Evolutionary conservation across 1,139 yeast genomes (phyloP).

Genomic region (Taphrina betulina): DNA sequence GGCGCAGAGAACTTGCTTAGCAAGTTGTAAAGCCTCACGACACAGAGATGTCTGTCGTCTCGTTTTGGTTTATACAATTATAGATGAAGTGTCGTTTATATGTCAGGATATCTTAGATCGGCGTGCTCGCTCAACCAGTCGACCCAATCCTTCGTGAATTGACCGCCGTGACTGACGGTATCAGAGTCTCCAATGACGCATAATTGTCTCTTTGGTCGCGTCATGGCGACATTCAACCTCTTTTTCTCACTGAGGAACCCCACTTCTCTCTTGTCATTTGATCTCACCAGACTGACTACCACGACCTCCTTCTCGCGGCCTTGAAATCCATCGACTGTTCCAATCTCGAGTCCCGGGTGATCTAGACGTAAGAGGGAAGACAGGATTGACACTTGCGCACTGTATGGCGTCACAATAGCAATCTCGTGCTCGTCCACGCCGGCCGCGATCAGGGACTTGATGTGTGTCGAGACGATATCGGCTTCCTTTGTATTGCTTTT

Average conservation of each 20-base stretch:
- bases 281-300: constrained; percentile 74
- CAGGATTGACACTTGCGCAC: constrained; percentile 72
- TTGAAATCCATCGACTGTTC: constrained; percentile 89
- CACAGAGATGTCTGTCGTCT: too few species aligned
- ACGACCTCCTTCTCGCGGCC: constrained; percentile 89
- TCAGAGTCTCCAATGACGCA: constrained; percentile 87
- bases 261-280: constrained; percentile 52
- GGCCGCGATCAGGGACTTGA: constrained; percentile 58
- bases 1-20: not conserved
- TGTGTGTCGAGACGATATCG: constrained; percentile 58
- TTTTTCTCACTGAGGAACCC: constrained; percentile 75
- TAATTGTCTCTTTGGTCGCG: constrained; percentile 82
- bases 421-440: constrained; percentile 50
- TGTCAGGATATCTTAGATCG: constrained; percentile 69
- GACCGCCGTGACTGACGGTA: constrained; percentile 50
- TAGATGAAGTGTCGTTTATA: too few species aligned
- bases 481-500: constrained; percentile 77
- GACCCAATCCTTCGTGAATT: constrained; percentile 66
- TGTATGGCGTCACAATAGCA: constrained; percentile 86
- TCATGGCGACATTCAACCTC: constrained; percentile 85
- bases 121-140: constrained; percentile 66
- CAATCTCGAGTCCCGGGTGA: constrained; percentile 64
- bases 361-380: constrained; percentile 46
- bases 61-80: too few species aligned
- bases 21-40: constrained; percentile 1